Percentiles rank a stretch among this genome's conserved stretches.
phyloP scores from a whole-genome alignment of 2,329 filamentous ascomycete genomes.

The Alternaria infectoria region DNA sequence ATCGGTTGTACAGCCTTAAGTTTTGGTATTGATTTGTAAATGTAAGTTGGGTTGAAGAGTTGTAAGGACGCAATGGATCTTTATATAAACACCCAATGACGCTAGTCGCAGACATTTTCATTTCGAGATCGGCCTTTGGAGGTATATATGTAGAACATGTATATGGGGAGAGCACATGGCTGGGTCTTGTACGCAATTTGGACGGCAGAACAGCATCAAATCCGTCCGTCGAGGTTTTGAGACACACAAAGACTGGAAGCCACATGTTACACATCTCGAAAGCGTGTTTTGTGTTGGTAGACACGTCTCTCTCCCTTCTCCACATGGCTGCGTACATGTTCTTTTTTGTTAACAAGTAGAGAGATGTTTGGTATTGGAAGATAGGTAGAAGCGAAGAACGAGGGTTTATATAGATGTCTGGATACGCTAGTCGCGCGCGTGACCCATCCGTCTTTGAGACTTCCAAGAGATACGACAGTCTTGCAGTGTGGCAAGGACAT shows the following conservation, averaged over 20 bases:
- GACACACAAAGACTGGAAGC: background rate
- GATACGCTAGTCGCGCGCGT: background rate
- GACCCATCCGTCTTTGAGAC: fast-evolving
- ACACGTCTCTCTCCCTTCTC: background rate
- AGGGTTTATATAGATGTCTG: background rate
- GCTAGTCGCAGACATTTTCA: background rate
- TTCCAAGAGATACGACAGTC: background rate
- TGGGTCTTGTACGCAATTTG: background rate
- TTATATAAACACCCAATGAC: background rate
- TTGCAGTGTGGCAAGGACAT: no score
- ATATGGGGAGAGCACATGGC: background rate
- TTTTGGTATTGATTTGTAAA: background rate
- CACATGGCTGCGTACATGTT: background rate
- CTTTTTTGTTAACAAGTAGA: background rate
- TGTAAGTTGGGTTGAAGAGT: background rate
- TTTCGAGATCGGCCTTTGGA: background rate
- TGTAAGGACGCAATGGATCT: background rate
- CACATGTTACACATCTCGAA: no score
- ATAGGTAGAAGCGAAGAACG: background rate
- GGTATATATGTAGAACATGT: background rate
- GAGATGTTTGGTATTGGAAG: background rate
- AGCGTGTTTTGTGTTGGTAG: background rate
- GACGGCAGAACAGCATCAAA: background rate
- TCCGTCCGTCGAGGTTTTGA: background rate
- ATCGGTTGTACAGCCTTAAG: no score